Base-by-base conservation (phyloP, 306 rosid species). In the Rosa rugosa region DNA sequence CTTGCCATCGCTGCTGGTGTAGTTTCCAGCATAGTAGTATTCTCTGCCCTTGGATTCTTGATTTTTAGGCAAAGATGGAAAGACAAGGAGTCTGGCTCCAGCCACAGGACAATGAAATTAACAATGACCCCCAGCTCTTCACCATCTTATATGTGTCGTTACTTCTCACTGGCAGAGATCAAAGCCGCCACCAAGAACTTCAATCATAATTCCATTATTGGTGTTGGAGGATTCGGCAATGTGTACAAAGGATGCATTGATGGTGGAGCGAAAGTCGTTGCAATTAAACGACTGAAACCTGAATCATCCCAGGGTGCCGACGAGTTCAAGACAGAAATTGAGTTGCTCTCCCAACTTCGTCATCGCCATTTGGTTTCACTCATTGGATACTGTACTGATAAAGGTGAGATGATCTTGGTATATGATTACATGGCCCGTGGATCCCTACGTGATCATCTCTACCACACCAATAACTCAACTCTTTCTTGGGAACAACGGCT, bases 291-390 rank as follows among this genome's bases (percentile, higher is more conserved):
- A 20, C 76, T 84, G 64, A 85, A 79, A 34, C 80, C 83, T 0
- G 79, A 62, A 10, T 87, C 89, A 9, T 51, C 27, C 0, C 90
- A 87, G 65, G 90, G 90, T 8, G 76, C 46, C 4, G 36, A 11
- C 0, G 94, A 90, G 69, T 90, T 90, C 83, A 6, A 20, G 46
- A 85, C 63, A 0, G 87, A 90, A 81, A 90, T 88, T 6, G 73
- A 88, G 75, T 72, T 90, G 88, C 72, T 86, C 10, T 90, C 89
- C 0, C 81, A 83, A 5, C 84, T 82, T 90, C 87, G 85, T 3
- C 90, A 90, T 18, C 18, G 14, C 8, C 56, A 75, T 76, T 75
- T 81, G 13, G 84, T 81, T 1, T 64, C 84, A 7, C 47, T 81
- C 10, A 49, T 81, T n/a, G 80, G 84, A n/a, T 81, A 60, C 10